Percentiles rank a stretch among this genome's conserved stretches.
phyloP scores from a whole-genome alignment of 2,329 filamentous ascomycete genomes.

The Bertia moriformis region DNA sequence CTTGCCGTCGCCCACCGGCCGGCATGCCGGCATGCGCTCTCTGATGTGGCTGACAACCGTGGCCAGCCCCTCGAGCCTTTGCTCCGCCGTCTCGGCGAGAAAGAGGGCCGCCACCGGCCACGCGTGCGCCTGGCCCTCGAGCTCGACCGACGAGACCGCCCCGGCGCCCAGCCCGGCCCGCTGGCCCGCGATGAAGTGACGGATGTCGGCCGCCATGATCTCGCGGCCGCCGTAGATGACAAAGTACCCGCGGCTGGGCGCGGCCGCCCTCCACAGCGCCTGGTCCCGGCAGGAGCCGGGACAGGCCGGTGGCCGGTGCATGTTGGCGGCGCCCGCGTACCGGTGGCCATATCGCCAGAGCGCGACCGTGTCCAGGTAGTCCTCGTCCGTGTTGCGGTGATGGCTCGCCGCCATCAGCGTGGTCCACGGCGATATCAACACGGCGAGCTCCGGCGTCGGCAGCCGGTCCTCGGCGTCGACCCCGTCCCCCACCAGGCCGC shows the following conservation, averaged over 20 bases:
- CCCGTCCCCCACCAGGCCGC: not conserved
- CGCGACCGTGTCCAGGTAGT: slow-evolving; percentile 56
- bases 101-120: slow-evolving; percentile 65
- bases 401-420: slow-evolving; percentile 53
- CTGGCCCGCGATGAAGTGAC: slow-evolving; percentile 40
- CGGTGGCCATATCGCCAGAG: slow-evolving; percentile 57
- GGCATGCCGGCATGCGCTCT: slow-evolving; percentile 8
- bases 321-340: slow-evolving; percentile 39
- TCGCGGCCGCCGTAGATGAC: slow-evolving; percentile 66
- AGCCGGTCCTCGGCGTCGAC: not conserved
- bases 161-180: slow-evolving; percentile 32
- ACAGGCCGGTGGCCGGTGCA: slow-evolving; percentile 44
- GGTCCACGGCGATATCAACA: slow-evolving; percentile 70
- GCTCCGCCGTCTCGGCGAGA: slow-evolving; percentile 28
- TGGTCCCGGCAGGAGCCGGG: slow-evolving; percentile 57
- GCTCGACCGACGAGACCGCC: slow-evolving; percentile 44
- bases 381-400: slow-evolving; percentile 57
- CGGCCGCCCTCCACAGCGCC: slow-evolving; percentile 51
- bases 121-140: slow-evolving; percentile 59
- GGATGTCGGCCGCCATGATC: slow-evolving; percentile 59
- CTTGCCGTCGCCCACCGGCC: too few relatives aligned
- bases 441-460: slow-evolving; percentile 39
- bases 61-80: slow-evolving; percentile 35
- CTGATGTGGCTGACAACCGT: slow-evolving; percentile 22
- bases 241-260: slow-evolving; percentile 51